Conservation (phyloP, 306 rosid genomes). For the Gillenia trifoliata region DNA sequence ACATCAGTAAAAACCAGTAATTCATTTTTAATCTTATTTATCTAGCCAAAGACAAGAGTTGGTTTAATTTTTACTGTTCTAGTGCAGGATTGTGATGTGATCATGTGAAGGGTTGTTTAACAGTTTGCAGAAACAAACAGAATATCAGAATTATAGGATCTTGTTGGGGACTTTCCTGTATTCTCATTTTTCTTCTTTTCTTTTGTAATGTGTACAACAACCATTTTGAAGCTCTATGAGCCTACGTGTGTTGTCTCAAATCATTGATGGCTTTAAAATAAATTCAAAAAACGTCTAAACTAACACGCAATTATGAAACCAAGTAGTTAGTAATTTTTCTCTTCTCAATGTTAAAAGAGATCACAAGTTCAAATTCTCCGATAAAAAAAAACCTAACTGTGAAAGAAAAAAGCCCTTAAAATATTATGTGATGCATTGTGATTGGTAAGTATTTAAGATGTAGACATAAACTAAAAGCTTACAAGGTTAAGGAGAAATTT, state of each 20-base stretch:
- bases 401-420: neutral
- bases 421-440: neutral
- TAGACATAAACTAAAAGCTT: too few species aligned
- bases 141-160: neutral
- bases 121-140: slow-evolving; percentile 12
- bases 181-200: too few species aligned
- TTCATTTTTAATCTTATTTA: neutral
- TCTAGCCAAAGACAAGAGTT: neutral
- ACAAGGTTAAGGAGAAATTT: too few species aligned
- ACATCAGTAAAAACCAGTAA: neutral
- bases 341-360: too few species aligned
- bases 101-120: neutral
- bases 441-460: neutral
- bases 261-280: too few species aligned
- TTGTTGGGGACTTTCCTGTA: neutral
- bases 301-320: too few species aligned
- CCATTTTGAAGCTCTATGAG: neutral
- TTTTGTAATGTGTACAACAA: neutral
- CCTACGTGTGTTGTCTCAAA: neutral
- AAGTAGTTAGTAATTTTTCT: too few species aligned
- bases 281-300: too few species aligned
- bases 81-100: neutral
- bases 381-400: too few species aligned
- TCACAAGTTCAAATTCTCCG: too few species aligned
- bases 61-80: neutral